phyloP scores from a whole-genome alignment of 441 rosid genomes.

The Erodium moschatum region DNA sequence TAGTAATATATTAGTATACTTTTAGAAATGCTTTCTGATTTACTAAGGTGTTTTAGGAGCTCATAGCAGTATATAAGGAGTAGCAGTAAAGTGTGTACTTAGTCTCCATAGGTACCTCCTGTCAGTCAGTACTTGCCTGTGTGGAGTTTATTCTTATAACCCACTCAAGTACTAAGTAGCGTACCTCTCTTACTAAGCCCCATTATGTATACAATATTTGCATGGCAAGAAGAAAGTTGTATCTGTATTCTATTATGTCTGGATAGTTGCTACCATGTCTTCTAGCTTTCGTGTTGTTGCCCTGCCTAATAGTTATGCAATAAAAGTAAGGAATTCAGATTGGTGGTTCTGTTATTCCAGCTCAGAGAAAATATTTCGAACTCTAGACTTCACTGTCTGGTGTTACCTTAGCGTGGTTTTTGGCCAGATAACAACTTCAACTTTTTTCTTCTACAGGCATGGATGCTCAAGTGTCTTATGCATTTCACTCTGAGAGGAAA shows the following conservation, averaged over 20 bases:
- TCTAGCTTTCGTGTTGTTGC: too few species aligned
- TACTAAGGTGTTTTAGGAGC: neutral
- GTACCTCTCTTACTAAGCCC: neutral
- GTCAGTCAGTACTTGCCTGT: too few species aligned
- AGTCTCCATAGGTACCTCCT: too few species aligned
- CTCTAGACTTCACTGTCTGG: too few species aligned
- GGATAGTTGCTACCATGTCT: too few species aligned
- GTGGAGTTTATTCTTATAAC: neutral
- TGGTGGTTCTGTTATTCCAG: too few species aligned
- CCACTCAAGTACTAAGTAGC: neutral
- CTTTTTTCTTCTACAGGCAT: slow-evolving; percentile 45
- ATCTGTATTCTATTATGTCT: neutral
- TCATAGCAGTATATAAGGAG: neutral
- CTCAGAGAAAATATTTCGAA: too few species aligned
- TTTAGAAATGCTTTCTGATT: neutral
- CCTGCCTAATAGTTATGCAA: too few species aligned
- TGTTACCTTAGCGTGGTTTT: too few species aligned
- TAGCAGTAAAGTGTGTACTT: neutral
- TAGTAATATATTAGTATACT: neutral
- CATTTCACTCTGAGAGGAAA: slow-evolving; percentile 91
- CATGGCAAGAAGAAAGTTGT: neutral
- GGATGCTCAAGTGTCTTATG: slow-evolving; percentile 96
- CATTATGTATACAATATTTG: neutral
- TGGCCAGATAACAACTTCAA: neutral
- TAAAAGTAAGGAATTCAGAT: too few species aligned